Evolutionary conservation across 768 basidiomycete genomes (phyloP), one percentile per base, ranked within the genome.

Genomic region (Termitomyces sp.): DNA sequence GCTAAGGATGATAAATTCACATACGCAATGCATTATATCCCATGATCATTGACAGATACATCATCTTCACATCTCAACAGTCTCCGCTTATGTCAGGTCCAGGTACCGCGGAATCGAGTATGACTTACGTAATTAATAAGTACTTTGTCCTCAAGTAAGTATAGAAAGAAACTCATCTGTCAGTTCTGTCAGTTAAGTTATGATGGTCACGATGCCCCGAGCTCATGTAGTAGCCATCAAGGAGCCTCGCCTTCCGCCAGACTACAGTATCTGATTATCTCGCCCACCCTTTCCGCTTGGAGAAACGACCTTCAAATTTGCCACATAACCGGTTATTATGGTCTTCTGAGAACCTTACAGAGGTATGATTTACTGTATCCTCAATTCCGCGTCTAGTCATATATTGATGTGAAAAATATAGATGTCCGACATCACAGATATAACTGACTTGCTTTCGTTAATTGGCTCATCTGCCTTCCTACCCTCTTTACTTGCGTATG

Each of bases 401-500:
- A 43, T 35, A 28, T 46, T 28, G 43, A n/a, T 33, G 6, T 5
- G 7, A 32, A 38, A 22, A 26, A 9, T 42, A 0, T 14, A 62
- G 57, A 63, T 65, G 64, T 47, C 42, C 18, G 61, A 64, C 35
- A 58, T 56, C n/a, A 58, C 45, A 26, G 45, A 63, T 51, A 43
- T 61, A 5, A 61, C 61, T 57, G 69, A 70, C 54, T 68, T 70
- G 44, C 55, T 67, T 9, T 70, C 76, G 32, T 68, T 74, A 10
- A 66, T 70, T 32, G 84, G 82, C 13, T 74, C 77, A 0, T 75
- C 73, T 32, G 65, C 65, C 1, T 83, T 85, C 63, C 69, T 85
- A n/a, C 77, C 82, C 14, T 71, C 76, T 2, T 65, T 86, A 30
- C 62, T 87, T 12, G 66, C 72, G 4, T 72, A 79, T 57, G 67